A percentile compares a stretch with the other conserved stretches of the same genome.
phyloP scores from a whole-genome alignment of 2,329 filamentous ascomycete species.

The Diaporthe ilicicola region DNA sequence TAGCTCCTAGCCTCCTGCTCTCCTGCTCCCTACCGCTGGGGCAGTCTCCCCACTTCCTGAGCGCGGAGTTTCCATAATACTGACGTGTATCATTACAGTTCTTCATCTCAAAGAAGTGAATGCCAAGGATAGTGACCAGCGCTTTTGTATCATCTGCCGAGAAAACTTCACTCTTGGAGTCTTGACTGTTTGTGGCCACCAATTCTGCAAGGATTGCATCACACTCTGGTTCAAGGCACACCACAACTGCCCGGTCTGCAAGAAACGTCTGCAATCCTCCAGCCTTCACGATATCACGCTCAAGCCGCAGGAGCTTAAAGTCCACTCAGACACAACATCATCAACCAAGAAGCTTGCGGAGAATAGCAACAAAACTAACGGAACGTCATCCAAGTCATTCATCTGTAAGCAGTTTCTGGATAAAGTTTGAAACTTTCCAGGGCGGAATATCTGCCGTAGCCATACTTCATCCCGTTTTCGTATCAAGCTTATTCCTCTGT shows the following conservation, averaged over 20 bases:
- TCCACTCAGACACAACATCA: conserved; percentile 55
- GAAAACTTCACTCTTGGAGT: conserved; percentile 79
- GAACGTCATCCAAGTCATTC: conserved; percentile 42
- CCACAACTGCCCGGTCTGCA: conserved; percentile 86
- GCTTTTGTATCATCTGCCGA: conserved; percentile 88
- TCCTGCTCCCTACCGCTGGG: too few species aligned
- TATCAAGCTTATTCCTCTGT: too few species aligned
- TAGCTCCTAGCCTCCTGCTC: too few species aligned
- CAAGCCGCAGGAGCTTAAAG: conserved; percentile 76
- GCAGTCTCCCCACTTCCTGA: too few species aligned
- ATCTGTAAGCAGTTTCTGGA: too few species aligned
- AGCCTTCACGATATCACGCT: conserved; percentile 88
- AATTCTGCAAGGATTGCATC: conserved; percentile 92
- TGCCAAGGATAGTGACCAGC: conserved; percentile 68
- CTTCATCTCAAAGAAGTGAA: conserved; percentile 65
- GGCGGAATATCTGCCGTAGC: too few species aligned
- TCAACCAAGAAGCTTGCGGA: conserved; percentile 38
- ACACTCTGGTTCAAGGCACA: conserved; percentile 78
- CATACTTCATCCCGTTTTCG: too few species aligned
- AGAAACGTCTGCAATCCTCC: conserved; percentile 67
- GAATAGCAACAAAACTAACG: conserved; percentile 25
- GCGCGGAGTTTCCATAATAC: too few species aligned
- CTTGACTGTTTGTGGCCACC: conserved; percentile 88
- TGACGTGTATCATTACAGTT: conserved; percentile 51
- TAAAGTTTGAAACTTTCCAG: too few species aligned